phyloP scores from a whole-genome alignment of 2,329 filamentous ascomycete genomes.

The Aspergillus sp. region DNA sequence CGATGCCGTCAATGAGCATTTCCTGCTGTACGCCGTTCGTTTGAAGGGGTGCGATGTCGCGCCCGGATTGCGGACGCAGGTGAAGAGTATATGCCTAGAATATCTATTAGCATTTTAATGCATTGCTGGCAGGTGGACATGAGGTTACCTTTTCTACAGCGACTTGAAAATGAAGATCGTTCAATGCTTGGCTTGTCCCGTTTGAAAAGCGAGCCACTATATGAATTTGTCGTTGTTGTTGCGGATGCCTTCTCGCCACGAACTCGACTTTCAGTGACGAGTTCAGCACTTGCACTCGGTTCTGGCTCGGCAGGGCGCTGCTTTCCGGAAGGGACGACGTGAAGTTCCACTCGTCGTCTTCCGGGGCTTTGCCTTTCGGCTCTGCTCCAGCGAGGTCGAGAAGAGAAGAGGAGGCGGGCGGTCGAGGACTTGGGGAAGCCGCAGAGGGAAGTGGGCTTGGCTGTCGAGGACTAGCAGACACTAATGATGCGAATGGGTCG shows the following conservation, averaged over 20 bases:
- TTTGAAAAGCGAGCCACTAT: slow-evolving; percentile 86
- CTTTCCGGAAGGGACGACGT: slow-evolving; percentile 77
- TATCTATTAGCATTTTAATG: neutral
- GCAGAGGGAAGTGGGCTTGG: slow-evolving; percentile 44
- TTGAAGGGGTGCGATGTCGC: slow-evolving; percentile 71
- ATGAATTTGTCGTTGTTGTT: slow-evolving; percentile 62
- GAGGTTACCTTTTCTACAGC: slow-evolving; percentile 83
- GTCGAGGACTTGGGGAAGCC: slow-evolving; percentile 24
- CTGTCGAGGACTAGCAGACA: slow-evolving; percentile 57
- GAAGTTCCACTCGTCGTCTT: slow-evolving; percentile 95
- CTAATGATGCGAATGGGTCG: slow-evolving; percentile 66
- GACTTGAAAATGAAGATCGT: slow-evolving; percentile 85
- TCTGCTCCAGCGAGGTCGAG: slow-evolving; percentile 39
- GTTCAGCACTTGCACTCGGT: slow-evolving; percentile 70
- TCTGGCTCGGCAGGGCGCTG: slow-evolving; percentile 60
- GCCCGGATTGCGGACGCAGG: slow-evolving; percentile 83
- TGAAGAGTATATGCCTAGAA: slow-evolving; percentile 75
- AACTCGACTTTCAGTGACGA: slow-evolving; percentile 75
- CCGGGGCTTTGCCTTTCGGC: slow-evolving; percentile 44
- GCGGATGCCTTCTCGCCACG: slow-evolving; percentile 64
- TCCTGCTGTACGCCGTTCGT: slow-evolving; percentile 80
- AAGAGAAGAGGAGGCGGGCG: slow-evolving; percentile 34
- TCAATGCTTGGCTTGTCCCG: slow-evolving; percentile 70
- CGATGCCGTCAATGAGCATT: slow-evolving; percentile 76
- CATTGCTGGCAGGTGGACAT: neutral